These are phyloP conservation scores for Auriscalpium vulgare DNA, from an alignment of 768 basidiomycete genomes.

Conservation along the genomic window DNA sequence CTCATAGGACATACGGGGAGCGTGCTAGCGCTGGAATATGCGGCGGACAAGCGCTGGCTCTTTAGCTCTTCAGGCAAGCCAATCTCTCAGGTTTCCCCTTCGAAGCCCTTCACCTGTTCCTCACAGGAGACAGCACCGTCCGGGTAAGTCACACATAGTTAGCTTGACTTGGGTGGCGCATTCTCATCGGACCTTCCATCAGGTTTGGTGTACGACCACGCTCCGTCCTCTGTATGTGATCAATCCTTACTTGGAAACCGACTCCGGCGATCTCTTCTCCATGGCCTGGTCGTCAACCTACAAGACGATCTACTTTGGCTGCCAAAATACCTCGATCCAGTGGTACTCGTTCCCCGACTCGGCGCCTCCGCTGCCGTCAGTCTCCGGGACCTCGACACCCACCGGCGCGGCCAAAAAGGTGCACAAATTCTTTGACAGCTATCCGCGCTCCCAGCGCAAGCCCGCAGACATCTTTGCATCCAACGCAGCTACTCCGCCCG, in stretches of 20 bases:
- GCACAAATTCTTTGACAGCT: slow-evolving; percentile 91
- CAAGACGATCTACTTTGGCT: slow-evolving; percentile 77
- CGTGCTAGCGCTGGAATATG: slow-evolving; percentile 73
- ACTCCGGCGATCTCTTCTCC: slow-evolving; percentile 83
- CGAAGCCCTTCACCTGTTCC: not conserved
- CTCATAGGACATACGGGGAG: slow-evolving; percentile 80
- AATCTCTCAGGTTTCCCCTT: not conserved
- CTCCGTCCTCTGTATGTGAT: slow-evolving; percentile 65
- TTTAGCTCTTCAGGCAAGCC: slow-evolving; percentile 80
- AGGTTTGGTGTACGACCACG: slow-evolving; percentile 79
- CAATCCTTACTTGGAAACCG: slow-evolving; percentile 69
- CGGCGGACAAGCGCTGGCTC: slow-evolving; percentile 71
- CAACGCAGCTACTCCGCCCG: slow-evolving; percentile 33
- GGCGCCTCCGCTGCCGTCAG: slow-evolving; percentile 2
- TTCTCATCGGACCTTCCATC: slow-evolving; percentile 2
- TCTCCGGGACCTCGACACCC: slow-evolving; percentile 21
- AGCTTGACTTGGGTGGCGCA: not conserved
- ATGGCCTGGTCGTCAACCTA: slow-evolving; percentile 65
- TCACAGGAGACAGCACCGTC: slow-evolving; percentile 78
- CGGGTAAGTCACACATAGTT: slow-evolving; percentile 40
- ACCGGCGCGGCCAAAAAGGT: slow-evolving; percentile 29
- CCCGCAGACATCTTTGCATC: slow-evolving; percentile 64
- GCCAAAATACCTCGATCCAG: slow-evolving; percentile 89
- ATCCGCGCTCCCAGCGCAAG: slow-evolving; percentile 62
- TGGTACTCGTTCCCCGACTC: slow-evolving; percentile 59